phyloP scores from a whole-genome alignment of 805 yeast genomes.

The Candida verbasci region DNA sequence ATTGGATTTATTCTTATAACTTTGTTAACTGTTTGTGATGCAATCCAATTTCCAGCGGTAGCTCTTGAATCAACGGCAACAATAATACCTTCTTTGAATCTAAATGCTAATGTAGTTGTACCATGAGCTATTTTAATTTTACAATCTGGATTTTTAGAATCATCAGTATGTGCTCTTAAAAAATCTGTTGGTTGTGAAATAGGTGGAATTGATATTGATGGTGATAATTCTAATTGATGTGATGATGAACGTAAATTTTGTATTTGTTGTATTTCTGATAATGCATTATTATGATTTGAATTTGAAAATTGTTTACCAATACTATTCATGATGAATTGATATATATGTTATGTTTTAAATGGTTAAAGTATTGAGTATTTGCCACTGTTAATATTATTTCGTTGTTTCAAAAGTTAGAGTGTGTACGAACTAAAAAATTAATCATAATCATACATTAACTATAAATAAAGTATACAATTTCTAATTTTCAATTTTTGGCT shows the following conservation, averaged over 20 bases:
- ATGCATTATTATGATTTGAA: conserved; percentile 21
- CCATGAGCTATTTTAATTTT: conserved; percentile 97
- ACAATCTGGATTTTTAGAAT: conserved; percentile 86
- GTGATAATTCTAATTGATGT: conserved; percentile 40
- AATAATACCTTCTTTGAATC: conserved; percentile 91
- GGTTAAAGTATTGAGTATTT: background rate
- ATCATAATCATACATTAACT: background rate
- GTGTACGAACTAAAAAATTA: conserved; percentile 1
- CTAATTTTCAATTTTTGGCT: conserved; percentile 6
- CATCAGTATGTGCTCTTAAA: conserved; percentile 97
- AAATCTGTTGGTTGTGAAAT: conserved; percentile 87
- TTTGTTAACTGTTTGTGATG: conserved; percentile 95
- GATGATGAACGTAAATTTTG: conserved; percentile 15
- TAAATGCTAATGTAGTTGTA: conserved; percentile 95
- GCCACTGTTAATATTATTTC: conserved; percentile 2
- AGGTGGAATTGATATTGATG: conserved; percentile 72
- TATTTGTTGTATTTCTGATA: conserved; percentile 26
- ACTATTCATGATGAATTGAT: conserved; percentile 29
- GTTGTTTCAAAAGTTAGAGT: background rate
- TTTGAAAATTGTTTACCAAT: conserved; percentile 35
- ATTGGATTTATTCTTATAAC: conserved; percentile 96
- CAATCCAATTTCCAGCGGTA: conserved; percentile 96
- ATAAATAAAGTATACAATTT: background rate
- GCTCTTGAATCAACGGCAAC: conserved; percentile 99
- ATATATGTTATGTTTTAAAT: background rate